Conservation (phyloP, 2,329 filamentous ascomycete species). For the Xylaria sp. region DNA sequence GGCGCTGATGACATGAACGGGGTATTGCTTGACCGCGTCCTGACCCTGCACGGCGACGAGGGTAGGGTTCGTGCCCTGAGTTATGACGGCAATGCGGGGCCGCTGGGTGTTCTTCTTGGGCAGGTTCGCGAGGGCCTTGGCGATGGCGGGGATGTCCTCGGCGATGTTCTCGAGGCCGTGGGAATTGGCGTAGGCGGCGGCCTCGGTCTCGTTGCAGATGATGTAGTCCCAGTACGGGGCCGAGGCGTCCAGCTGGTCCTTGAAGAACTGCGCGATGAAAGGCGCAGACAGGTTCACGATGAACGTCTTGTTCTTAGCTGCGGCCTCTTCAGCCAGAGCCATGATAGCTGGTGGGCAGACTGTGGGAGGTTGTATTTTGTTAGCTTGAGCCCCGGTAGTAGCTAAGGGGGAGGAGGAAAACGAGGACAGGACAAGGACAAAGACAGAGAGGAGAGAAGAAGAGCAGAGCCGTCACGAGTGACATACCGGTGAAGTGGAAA, state of each 20-base stretch:
- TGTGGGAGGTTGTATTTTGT: constrained; percentile 38
- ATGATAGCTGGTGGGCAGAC: constrained; percentile 92
- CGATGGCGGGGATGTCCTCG: constrained; percentile 83
- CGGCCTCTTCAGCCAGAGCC: constrained; percentile 90
- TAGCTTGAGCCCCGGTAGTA: not conserved
- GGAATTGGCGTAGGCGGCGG: constrained; percentile 83
- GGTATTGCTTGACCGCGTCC: constrained; percentile 77
- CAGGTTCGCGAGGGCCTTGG: constrained; percentile 83
- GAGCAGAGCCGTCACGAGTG: constrained; percentile 48
- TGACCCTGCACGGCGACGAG: constrained; percentile 81
- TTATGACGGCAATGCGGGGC: constrained; percentile 88
- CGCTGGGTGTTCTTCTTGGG: constrained; percentile 92
- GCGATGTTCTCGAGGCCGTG: constrained; percentile 51
- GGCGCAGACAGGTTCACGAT: constrained; percentile 92
- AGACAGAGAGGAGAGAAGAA: not conserved
- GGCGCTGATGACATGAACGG: constrained; percentile 80
- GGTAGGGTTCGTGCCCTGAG: constrained; percentile 92
- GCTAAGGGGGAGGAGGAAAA: not conserved
- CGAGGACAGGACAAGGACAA: not conserved
- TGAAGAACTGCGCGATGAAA: constrained; percentile 98
- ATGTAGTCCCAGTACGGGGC: constrained; percentile 95
- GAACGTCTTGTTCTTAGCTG: constrained; percentile 88
- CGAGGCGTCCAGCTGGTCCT: constrained; percentile 87
- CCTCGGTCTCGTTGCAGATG: constrained; percentile 97
- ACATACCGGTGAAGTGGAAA: constrained; percentile 82